These are phyloP conservation scores for Starmerella lactis-condensi DNA, from an alignment of 805 yeast species.

Conservation along the genomic window DNA sequence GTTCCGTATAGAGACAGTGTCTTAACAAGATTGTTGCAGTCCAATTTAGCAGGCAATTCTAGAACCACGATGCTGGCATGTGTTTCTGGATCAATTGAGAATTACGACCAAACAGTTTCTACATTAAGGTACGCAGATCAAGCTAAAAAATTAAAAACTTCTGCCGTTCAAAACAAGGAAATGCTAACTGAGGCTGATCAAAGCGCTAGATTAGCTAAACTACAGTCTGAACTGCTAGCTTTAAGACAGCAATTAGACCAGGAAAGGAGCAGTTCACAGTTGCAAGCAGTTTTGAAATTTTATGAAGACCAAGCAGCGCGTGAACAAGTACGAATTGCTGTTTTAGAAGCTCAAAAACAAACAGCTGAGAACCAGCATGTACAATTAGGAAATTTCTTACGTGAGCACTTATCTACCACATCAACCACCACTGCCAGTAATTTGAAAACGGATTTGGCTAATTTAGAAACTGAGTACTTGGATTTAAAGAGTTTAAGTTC, in stretches of 20 bases:
- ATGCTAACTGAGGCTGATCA: conserved; percentile 25
- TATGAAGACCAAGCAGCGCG: conserved; percentile 20
- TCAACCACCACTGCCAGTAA: too few species aligned
- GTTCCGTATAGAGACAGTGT: conserved; percentile 61
- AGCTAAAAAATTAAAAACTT: conserved; percentile 49
- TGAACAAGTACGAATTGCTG: conserved; percentile 15
- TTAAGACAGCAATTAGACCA: conserved; percentile 20
- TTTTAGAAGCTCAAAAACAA: conserved; percentile 14
- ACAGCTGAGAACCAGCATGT: conserved; percentile 14
- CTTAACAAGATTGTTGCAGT: conserved; percentile 57
- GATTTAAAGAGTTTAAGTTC: too few species aligned
- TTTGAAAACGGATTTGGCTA: too few species aligned
- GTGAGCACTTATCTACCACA: too few species aligned
- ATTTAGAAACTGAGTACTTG: too few species aligned
- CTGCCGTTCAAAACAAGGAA: conserved; percentile 36
- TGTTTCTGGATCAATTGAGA: conserved; percentile 43
- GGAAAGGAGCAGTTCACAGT: conserved; percentile 17
- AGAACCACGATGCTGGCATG: conserved; percentile 79
- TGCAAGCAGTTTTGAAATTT: conserved; percentile 17
- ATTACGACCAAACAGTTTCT: conserved; percentile 57
- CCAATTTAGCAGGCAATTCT: conserved; percentile 68
- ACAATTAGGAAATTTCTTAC: conserved; percentile 15
- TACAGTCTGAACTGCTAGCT: conserved; percentile 25
- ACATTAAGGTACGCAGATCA: conserved; percentile 63
- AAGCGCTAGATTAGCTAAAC: conserved; percentile 23